Conservation (phyloP, 2,329 filamentous ascomycete genomes). For the Penicillium sp. region DNA sequence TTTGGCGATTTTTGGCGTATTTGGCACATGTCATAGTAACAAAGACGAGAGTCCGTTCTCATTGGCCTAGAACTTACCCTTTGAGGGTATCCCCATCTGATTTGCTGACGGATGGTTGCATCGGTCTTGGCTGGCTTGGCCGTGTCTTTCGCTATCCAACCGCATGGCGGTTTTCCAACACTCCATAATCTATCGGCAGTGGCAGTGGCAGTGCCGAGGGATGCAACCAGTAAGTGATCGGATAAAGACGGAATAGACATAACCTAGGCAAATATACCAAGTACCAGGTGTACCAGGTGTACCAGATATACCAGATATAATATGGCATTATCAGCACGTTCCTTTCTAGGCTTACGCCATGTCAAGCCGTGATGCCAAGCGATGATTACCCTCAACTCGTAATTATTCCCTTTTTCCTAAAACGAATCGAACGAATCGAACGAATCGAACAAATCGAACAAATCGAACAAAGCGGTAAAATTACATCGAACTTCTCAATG, state of each 20-base stretch:
- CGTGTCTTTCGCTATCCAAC: not conserved
- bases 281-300: too few species aligned
- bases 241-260: not conserved
- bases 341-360: not conserved
- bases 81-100: not conserved
- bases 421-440: not conserved
- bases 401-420: too few species aligned
- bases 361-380: conserved; percentile 6
- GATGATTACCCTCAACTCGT: not conserved
- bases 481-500: not conserved
- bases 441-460: too few species aligned
- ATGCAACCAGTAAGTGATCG: not conserved
- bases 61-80: not conserved
- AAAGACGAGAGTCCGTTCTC: not conserved
- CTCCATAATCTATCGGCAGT: not conserved
- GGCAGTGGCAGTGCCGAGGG: not conserved
- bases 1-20: not conserved
- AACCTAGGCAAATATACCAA: not conserved
- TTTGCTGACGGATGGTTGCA: not conserved
- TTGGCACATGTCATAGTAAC: conserved; percentile 7
- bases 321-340: not conserved
- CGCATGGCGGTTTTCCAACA: not conserved
- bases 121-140: conserved; percentile 2
- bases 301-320: too few species aligned
- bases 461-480: not conserved